Evolutionary conservation across 371 early-diverging fungal genomes (phyloP), one percentile per base, ranked within the genome.

Genomic region (Rhizopus microsporus): DNA sequence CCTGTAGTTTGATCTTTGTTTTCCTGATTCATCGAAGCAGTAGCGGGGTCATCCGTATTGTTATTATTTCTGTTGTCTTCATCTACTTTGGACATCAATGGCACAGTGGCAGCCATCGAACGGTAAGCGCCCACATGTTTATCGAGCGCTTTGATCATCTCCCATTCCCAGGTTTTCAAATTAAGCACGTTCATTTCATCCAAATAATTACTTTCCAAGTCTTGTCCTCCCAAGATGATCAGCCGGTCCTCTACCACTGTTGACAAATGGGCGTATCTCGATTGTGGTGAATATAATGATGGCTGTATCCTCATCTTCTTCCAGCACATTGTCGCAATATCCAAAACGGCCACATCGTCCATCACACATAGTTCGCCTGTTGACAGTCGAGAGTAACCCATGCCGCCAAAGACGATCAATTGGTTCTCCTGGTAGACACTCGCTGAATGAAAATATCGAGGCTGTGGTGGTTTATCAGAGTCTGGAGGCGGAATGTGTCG

Each of bases 211-310:
- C 89, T 91, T 40, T 75, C 78, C 58, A 90, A 74, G 50, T 92
- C 92, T 69, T 93, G 93, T n/a, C 93, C 93, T 54, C 93, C 93
- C 35, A 93, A 74, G 0, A 91, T 70, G 5, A 90, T 71, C 43
- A 91, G 62, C 33, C 75, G 77, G 62, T 81, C 81, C n/a, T 72
- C 78, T 45, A 80, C 63, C 39, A 83, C 74, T 44, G 83, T 59
- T 44, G 89, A 80, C n/a, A 91, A 63, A 57, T 93, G 93, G 4
- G 93, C 93, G 69, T 92, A 93, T 29, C 93, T 72, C n/a, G 92
- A 82, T 52, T 84, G 80, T 29, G 92, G 91, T 9, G 82, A 72
- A 43, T 77, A 82, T 0, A 75, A 46, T 0, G 83, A 81, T 7
- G 80, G 74, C 6, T 75, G 71, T 12, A 85, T 72, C 6, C 62